Evolutionary conservation across 495 filamentous ascomycete species (phyloP).

Genomic region (Cetradonia linearis): DNA sequence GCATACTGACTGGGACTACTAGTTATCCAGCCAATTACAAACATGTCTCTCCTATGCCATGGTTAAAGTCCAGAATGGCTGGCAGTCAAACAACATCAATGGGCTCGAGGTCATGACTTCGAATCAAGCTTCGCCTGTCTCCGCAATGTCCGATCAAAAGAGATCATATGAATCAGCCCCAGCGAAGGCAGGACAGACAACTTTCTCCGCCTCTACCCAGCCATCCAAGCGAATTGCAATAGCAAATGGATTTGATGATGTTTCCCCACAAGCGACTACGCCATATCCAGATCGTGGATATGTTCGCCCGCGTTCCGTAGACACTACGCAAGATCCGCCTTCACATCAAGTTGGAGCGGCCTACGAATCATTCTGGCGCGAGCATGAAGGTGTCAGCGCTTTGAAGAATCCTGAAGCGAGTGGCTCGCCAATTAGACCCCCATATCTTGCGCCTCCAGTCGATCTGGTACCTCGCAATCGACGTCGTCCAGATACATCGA

Average conservation of each 20-base stretch:
- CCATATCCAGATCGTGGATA: not conserved
- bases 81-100: conserved; percentile 58
- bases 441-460: conserved; percentile 46
- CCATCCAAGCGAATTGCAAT: not conserved
- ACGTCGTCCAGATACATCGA: conserved; percentile 22
- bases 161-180: conserved; percentile 17
- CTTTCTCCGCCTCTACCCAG: not conserved
- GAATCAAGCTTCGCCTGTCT: conserved; percentile 48
- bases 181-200: not conserved
- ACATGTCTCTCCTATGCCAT: conserved; percentile 79
- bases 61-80: conserved; percentile 80
- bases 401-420: conserved; percentile 17
- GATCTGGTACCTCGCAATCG: conserved; percentile 43
- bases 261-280: not conserved
- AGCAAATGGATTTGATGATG: not conserved
- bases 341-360: conserved; percentile 13
- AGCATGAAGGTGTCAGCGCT: conserved; percentile 24
- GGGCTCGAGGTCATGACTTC: conserved; percentile 61
- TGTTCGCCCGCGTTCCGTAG: not conserved
- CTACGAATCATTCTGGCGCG: conserved; percentile 39
- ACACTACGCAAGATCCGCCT: not conserved
- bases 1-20: conserved; percentile 25
- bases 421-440: conserved; percentile 12
- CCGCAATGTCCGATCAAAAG: conserved; percentile 33
- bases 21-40: conserved; percentile 69